A percentile compares a stretch with the other conserved stretches of the same genome.
Conservation (phyloP, 495 filamentous ascomycete genomes). For the Trichoderma asperelloides region DNA sequence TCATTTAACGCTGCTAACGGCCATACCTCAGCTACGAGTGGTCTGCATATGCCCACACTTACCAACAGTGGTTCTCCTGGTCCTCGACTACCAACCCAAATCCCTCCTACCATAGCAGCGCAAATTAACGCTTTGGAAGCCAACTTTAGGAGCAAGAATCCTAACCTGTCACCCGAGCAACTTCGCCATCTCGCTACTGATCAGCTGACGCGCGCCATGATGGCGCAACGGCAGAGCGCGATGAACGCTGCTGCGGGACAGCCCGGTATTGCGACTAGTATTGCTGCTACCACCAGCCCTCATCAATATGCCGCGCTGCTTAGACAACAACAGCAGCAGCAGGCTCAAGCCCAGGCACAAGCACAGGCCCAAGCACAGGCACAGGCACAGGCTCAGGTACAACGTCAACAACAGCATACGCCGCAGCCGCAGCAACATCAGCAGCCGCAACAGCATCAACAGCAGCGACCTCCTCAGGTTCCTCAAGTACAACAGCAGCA, state of each 20-base stretch:
- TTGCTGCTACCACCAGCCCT: slow-evolving; percentile 33
- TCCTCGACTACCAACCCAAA: slow-evolving; percentile 23
- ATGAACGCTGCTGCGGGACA: slow-evolving; percentile 54
- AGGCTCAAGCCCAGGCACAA: slow-evolving; percentile 20
- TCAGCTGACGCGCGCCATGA: slow-evolving; percentile 31
- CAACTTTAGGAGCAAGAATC: slow-evolving; percentile 35
- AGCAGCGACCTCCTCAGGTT: slow-evolving; percentile 52
- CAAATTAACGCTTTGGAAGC: slow-evolving; percentile 27
- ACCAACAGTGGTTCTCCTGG: slow-evolving; percentile 28
- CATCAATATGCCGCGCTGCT: slow-evolving; percentile 69
- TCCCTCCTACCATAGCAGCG: slow-evolving; percentile 14
- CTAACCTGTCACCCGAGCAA: slow-evolving; percentile 48
- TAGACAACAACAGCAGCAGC: slow-evolving; percentile 54
- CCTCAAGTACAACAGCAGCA: slow-evolving; percentile 36
- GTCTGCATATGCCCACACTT: slow-evolving; percentile 27
- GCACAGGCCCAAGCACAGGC: slow-evolving; percentile 11
- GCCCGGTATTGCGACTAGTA: slow-evolving; percentile 22
- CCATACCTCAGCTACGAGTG: slow-evolving; percentile 29
- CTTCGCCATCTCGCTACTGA: slow-evolving; percentile 53
- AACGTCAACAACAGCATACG: slow-evolving; percentile 17
- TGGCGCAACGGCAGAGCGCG: slow-evolving; percentile 31
- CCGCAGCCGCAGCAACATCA: slow-evolving; percentile 18
- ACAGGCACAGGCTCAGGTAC: slow-evolving; percentile 9
- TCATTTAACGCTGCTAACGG: slow-evolving; percentile 29
- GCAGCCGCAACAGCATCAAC: slow-evolving; percentile 49